These are phyloP conservation scores for Naganishia onofrii DNA, from an alignment of 768 basidiomycete species.

Conservation along the genomic window DNA sequence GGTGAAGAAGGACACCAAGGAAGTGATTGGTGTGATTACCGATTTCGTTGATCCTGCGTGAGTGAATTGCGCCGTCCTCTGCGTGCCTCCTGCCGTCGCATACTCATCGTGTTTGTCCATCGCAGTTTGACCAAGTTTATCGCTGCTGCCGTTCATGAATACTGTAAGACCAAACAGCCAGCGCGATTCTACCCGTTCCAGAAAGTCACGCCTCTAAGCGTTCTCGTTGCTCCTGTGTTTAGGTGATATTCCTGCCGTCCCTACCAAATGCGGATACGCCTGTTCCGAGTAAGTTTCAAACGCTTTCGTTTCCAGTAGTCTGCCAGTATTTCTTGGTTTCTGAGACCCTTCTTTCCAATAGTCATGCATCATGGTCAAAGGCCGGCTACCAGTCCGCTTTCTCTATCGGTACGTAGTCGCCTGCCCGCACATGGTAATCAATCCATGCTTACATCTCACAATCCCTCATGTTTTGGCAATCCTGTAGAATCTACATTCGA, in stretches of 20 bases:
- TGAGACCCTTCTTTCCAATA: background rate
- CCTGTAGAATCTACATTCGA: slow-evolving; percentile 50
- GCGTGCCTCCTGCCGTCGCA: background rate
- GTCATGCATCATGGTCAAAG: slow-evolving; percentile 71
- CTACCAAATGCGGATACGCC: slow-evolving; percentile 86
- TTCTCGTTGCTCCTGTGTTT: too few species aligned
- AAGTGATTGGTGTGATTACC: slow-evolving; percentile 70
- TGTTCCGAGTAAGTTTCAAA: slow-evolving; percentile 65
- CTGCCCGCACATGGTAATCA: slow-evolving; percentile 52
- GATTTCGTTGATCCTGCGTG: slow-evolving; percentile 73
- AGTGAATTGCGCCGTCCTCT: slow-evolving; percentile 29
- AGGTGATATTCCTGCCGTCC: slow-evolving; percentile 75
- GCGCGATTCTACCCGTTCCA: too few species aligned
- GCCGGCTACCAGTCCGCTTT: slow-evolving; percentile 82
- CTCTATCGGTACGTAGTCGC: slow-evolving; percentile 64
- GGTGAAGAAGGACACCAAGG: slow-evolving; percentile 76
- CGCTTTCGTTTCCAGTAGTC: background rate
- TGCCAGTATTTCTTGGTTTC: background rate
- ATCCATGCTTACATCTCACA: slow-evolving; percentile 63
- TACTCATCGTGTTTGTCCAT: background rate
- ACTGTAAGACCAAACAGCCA: slow-evolving; percentile 57
- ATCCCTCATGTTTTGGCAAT: slow-evolving; percentile 28
- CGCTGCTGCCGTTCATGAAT: slow-evolving; percentile 69
- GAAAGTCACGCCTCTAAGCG: too few species aligned
- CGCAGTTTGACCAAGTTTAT: slow-evolving; percentile 75